Evolutionary conservation across 441 rosid genomes (phyloP).

Genomic region (Geranium incanum): DNA sequence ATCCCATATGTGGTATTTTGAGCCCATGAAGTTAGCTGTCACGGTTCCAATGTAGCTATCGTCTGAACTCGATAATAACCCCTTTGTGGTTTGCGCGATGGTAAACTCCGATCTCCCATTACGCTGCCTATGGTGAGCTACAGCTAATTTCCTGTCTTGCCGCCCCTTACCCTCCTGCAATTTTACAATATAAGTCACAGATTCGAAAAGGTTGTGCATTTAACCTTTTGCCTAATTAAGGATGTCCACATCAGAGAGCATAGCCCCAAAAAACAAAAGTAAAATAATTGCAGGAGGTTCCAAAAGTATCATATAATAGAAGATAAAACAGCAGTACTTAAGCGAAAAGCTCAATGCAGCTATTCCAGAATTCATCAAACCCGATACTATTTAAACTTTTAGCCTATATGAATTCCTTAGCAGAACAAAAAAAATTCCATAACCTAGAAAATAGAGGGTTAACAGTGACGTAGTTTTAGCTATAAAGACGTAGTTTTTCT

Average conservation of each 20-base stretch:
- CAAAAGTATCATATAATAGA: not conserved
- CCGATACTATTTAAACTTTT: not conserved
- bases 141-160: conserved; percentile 73
- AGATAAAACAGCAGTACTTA: not conserved
- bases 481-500: not conserved
- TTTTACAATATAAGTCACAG: conserved; percentile 20
- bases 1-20: conserved; percentile 74
- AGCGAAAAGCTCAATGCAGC: not conserved
- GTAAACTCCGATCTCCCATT: conserved; percentile 59
- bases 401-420: not conserved
- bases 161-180: conserved; percentile 83
- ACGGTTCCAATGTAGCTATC: conserved; percentile 62
- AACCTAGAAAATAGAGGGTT: not conserved
- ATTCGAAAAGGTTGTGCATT: not conserved
- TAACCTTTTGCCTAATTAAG: not conserved
- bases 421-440: not conserved
- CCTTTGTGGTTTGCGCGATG: conserved; percentile 63
- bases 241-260: not conserved
- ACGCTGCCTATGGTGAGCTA: conserved; percentile 60
- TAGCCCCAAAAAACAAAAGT: too few species aligned
- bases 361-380: not conserved
- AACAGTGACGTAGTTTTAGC: not conserved
- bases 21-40: conserved; percentile 79
- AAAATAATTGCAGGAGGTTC: not conserved
- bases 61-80: conserved; percentile 53